Conservation (phyloP, 169 alveolate genomes). For the Theileria sp. region DNA sequence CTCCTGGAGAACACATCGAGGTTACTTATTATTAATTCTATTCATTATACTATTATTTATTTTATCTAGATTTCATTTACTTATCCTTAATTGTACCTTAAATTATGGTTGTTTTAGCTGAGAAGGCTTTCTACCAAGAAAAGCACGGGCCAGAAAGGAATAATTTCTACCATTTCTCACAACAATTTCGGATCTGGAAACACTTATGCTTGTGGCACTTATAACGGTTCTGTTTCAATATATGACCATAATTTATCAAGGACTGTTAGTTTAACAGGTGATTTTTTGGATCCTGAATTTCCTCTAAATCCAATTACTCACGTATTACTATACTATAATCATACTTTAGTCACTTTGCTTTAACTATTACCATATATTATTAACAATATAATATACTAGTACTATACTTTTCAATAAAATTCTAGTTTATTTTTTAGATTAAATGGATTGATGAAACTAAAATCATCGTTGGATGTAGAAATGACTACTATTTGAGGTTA, state of each 20-base stretch:
- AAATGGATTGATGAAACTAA: conserved; percentile 34
- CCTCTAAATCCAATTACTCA: conserved; percentile 53
- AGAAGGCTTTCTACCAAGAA: conserved; percentile 32
- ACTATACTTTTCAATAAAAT: no score
- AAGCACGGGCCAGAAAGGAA: conserved; percentile 36
- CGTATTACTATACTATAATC: neutral
- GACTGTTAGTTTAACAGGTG: conserved; percentile 32
- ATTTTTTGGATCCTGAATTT: conserved; percentile 31
- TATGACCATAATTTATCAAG: conserved; percentile 60
- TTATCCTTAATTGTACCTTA: neutral
- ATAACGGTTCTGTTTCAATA: conserved; percentile 32
- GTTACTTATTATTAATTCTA: conserved; percentile 2
- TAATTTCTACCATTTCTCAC: conserved; percentile 48
- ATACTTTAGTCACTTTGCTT: neutral
- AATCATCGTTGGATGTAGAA: conserved; percentile 49
- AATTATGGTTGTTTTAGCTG: conserved; percentile 17
- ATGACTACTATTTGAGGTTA: conserved; percentile 38
- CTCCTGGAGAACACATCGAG: conserved; percentile 59
- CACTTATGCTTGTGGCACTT: conserved; percentile 61
- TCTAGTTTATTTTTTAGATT: conserved; percentile 10
- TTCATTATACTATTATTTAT: neutral
- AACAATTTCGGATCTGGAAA: conserved; percentile 30
- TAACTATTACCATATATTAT: neutral
- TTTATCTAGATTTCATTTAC: neutral
- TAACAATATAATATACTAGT: no score